Evolutionary conservation across 106 monocot genomes (phyloP), one percentile per base, ranked within the genome.

Genomic region (Cymbidium sinense): DNA sequence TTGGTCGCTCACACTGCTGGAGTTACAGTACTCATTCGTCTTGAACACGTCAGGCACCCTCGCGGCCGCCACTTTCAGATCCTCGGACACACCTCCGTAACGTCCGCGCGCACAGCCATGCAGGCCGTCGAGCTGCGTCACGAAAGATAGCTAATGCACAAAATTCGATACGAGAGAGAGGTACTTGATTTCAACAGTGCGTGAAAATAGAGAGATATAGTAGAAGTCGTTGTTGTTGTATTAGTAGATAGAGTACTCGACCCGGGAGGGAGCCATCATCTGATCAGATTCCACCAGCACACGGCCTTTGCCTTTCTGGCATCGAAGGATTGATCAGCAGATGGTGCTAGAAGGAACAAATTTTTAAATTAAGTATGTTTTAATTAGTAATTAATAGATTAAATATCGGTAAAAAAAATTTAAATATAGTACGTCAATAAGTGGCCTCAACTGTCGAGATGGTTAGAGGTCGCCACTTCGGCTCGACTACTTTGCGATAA

Each of bases 21-120:
- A 31, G 36, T 34, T 39, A 50, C 89, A 89, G 70, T 84, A 86
- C 79, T 73, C 4, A 28, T 76, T 21, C 0, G 81, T 82, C 77
- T 82, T 79, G 79, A 84, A 89, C 50, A 89, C 84, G 28, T 78
- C 78, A 89, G 1, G 86, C 86, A 25, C 77, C 50, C 50, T 70
- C 69, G 83, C 86, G 86, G 1, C 86, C 89, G 20, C 89, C 21
- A 76, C 73, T 23, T 29, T 44, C 65, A 86, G 76, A 86, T 31
- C 34, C 1, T 67, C 64, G 89, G 89, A 64, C 86, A 89, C 84
- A 75, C 64, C 11, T 51, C 73, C 8, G 28, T 58, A 62, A 86
- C 50, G 81, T 86, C 79, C 67, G 79, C n/a, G 75, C 2, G 78
- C 89, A 69, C 37, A 1, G 58, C 52, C 20, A 36, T 44, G 55